Conservation (phyloP, 1,139 yeast genomes). For the Trichomonascaceae sp. region DNA sequence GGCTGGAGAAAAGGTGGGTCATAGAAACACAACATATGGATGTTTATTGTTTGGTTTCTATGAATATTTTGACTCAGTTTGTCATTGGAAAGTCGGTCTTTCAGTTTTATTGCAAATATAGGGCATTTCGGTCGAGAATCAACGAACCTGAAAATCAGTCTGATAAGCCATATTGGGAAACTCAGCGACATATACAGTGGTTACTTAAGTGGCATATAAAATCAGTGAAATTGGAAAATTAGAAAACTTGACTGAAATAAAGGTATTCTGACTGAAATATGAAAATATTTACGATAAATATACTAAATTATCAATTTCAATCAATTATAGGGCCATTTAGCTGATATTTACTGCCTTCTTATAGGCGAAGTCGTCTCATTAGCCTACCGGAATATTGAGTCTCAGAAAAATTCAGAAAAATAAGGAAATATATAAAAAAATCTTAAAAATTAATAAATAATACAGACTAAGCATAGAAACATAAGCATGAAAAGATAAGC, state of each 20-base stretch:
- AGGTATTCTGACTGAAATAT: background rate
- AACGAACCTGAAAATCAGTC: background rate
- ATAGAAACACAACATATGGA: no score
- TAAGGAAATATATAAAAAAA: no score
- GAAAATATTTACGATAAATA: no score
- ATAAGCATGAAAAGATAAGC: no score
- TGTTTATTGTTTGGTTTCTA: no score
- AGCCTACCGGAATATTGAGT: no score
- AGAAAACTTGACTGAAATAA: background rate
- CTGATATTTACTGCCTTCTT: no score
- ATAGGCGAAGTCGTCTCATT: no score
- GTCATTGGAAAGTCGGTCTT: background rate
- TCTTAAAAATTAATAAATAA: no score
- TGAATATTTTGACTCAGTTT: background rate
- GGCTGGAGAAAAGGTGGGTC: background rate
- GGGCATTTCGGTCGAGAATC: background rate
- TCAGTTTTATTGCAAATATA: background rate
- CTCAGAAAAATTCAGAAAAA: no score
- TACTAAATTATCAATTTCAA: no score
- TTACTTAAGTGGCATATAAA: background rate
- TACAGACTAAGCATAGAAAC: no score
- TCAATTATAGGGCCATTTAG: background rate
- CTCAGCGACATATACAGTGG: background rate
- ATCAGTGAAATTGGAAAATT: background rate
- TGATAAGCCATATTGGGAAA: background rate